phyloP scores from a whole-genome alignment of 129 eudicot genomes.

The Cynara cardunculus region DNA sequence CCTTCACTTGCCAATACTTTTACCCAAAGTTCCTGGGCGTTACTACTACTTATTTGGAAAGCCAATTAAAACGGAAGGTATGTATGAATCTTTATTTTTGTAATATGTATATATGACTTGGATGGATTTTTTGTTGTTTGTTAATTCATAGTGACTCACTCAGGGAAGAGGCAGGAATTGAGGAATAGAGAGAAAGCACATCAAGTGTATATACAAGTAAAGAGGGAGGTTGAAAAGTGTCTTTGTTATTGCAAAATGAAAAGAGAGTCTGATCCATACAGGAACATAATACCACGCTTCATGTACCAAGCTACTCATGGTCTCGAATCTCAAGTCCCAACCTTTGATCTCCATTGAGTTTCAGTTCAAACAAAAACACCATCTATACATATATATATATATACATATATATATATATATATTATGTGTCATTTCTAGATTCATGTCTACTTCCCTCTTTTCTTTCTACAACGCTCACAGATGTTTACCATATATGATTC shows the following conservation, averaged over 20 bases:
- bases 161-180: conserved; percentile 54
- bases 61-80: conserved; percentile 60
- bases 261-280: conserved; percentile 59
- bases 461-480: too few relatives aligned
- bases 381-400: too few relatives aligned
- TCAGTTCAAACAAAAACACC: background rate
- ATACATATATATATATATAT: too few relatives aligned
- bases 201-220: conserved; percentile 50
- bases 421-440: too few relatives aligned
- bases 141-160: background rate
- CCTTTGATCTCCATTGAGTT: conserved; percentile 37
- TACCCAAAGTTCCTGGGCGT: conserved; percentile 66
- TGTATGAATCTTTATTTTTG: too few relatives aligned
- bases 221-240: conserved; percentile 53
- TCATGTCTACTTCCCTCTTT: too few relatives aligned
- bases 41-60: conserved; percentile 59
- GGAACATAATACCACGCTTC: conserved; percentile 47
- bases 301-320: conserved; percentile 52
- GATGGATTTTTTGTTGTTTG: background rate
- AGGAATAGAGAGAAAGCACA: conserved; percentile 47
- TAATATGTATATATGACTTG: background rate
- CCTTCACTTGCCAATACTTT: conserved; percentile 40
- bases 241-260: conserved; percentile 49
- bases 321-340: conserved; percentile 47
- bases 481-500: too few relatives aligned